Evolutionary conservation across 352 stramenopile genomes (phyloP).

Genomic region (Phytophthora parvispora): DNA sequence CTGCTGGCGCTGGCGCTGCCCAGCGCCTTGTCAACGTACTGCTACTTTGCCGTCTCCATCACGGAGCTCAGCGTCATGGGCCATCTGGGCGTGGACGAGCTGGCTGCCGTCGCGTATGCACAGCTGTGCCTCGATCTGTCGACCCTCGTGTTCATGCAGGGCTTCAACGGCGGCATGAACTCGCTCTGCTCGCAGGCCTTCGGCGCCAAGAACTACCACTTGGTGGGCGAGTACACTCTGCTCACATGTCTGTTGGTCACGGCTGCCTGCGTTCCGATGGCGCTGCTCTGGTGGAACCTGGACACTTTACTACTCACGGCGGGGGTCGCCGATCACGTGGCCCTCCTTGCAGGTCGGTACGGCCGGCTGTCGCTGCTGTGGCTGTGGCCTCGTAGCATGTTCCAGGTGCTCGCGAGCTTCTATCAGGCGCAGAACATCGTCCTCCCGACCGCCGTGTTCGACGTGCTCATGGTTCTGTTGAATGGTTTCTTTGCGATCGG

Average conservation of each 20-base stretch:
- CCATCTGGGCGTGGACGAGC: constrained; percentile 79
- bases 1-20: constrained; percentile 70
- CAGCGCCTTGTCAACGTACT: constrained; percentile 72
- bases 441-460: constrained; percentile 68
- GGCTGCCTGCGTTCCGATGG: constrained; percentile 65
- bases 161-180: constrained; percentile 84
- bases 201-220: constrained; percentile 79
- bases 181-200: constrained; percentile 89
- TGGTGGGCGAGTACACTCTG: constrained; percentile 73
- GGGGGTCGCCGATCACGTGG: constrained; percentile 50
- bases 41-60: constrained; percentile 85
- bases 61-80: constrained; percentile 87
- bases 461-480: constrained; percentile 63
- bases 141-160: constrained; percentile 83
- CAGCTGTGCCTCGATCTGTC: constrained; percentile 85
- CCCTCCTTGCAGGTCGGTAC: constrained; percentile 63
- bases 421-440: constrained; percentile 88
- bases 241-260: constrained; percentile 62
- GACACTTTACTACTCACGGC: constrained; percentile 55
- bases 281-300: constrained; percentile 80
- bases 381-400: constrained; percentile 84
- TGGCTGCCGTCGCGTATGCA: constrained; percentile 84
- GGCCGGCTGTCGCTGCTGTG: constrained; percentile 73
- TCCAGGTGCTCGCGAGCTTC: constrained; percentile 77
- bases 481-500: constrained; percentile 67